These are phyloP conservation scores for Xylaria sp. DNA, from an alignment of 2,329 filamentous ascomycete species.

Conservation along the genomic window DNA sequence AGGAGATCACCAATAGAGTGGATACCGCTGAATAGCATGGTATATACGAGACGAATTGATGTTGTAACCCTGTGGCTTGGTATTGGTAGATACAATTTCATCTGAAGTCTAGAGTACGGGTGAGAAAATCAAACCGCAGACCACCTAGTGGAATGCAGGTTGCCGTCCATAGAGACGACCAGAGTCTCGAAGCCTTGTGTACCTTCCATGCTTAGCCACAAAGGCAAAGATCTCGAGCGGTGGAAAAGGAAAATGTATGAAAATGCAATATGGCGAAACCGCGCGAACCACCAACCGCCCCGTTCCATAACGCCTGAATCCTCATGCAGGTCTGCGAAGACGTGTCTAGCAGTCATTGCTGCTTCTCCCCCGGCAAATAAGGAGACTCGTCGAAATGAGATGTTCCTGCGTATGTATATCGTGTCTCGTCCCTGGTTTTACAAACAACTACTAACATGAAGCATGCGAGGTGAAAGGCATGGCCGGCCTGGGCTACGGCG, in stretches of 20 bases:
- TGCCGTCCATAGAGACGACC: too few relatives aligned
- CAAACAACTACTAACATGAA: neutral
- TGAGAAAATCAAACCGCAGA: too few relatives aligned
- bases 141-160: too few relatives aligned
- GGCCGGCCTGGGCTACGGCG: neutral
- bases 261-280: slow-evolving; percentile 6
- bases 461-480: neutral
- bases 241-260: neutral
- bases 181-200: too few relatives aligned
- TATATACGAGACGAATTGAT: too few relatives aligned
- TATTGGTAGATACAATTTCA: too few relatives aligned
- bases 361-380: neutral
- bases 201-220: too few relatives aligned
- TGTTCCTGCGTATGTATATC: neutral
- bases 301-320: slow-evolving; percentile 19
- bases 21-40: too few relatives aligned
- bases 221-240: too few relatives aligned
- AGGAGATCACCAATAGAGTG: too few relatives aligned
- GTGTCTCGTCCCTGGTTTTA: neutral
- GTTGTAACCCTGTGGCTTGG: too few relatives aligned
- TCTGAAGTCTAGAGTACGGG: too few relatives aligned
- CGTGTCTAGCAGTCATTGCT: slow-evolving; percentile 4
- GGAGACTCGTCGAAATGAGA: neutral
- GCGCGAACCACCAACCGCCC: slow-evolving; percentile 5
- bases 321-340: slow-evolving; percentile 25